These are phyloP conservation scores for Stereocaulon alpinum DNA, from an alignment of 495 filamentous ascomycete genomes.

Conservation along the genomic window DNA sequence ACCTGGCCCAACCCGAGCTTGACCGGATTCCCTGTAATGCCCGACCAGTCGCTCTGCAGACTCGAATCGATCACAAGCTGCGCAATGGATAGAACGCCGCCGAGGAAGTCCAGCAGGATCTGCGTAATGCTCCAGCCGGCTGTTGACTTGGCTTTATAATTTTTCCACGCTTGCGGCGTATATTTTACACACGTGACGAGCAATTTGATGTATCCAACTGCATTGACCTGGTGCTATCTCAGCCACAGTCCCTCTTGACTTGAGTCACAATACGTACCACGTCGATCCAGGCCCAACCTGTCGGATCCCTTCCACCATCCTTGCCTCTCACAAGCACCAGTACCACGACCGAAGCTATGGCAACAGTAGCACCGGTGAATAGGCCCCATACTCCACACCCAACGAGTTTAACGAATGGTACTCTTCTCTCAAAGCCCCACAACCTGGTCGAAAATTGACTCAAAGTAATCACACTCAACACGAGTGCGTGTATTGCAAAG, in stretches of 20 bases:
- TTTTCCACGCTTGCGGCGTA: constrained; percentile 72
- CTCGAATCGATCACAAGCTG: constrained; percentile 80
- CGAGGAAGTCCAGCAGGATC: constrained; percentile 74
- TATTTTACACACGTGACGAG: constrained; percentile 84
- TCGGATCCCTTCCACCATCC: constrained; percentile 43
- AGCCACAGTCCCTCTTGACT: neutral
- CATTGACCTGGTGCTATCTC: constrained; percentile 51
- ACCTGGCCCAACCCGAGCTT: constrained; percentile 81
- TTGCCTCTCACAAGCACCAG: constrained; percentile 43
- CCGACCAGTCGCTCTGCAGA: constrained; percentile 77
- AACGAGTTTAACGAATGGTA: constrained; percentile 32
- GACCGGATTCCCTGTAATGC: constrained; percentile 81
- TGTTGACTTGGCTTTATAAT: constrained; percentile 74
- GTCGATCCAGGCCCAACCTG: constrained; percentile 66
- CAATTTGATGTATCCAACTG: constrained; percentile 79
- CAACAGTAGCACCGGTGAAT: constrained; percentile 52
- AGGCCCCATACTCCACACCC: constrained; percentile 58
- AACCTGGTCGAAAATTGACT: constrained; percentile 53
- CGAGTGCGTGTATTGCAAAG: constrained; percentile 69
- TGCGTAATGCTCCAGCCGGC: constrained; percentile 77
- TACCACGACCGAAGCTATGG: constrained; percentile 43
- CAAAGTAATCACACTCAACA: constrained; percentile 55
- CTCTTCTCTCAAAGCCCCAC: constrained; percentile 62
- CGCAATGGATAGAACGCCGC: constrained; percentile 69
- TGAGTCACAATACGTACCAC: constrained; percentile 45